A percentile compares a stretch with the other conserved stretches of the same genome.
Evolutionary conservation across 1,284 basidiomycete genomes (phyloP).

Genomic region (Melampsora americana): DNA sequence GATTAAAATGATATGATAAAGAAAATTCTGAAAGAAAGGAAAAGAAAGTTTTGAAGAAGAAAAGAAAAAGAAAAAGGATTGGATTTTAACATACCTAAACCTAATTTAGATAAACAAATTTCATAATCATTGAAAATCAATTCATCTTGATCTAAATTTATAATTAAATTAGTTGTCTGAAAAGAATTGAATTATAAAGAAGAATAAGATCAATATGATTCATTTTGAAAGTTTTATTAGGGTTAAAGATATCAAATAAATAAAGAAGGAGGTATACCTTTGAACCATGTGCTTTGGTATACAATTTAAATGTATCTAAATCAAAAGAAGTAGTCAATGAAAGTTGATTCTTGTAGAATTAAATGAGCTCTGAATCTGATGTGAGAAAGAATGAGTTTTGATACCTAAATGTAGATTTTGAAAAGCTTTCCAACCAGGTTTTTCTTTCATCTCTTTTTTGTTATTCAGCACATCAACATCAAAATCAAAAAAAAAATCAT

Average conservation of each 20-base stretch:
- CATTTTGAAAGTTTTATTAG: not conserved
- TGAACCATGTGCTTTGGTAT: conserved; percentile 40
- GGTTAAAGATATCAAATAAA: not conserved
- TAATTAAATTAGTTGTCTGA: conserved; percentile 43
- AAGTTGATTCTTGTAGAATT: too few relatives aligned
- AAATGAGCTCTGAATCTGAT: too few relatives aligned
- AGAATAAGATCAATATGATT: not conserved
- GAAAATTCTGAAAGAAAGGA: not conserved
- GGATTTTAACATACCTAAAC: too few relatives aligned
- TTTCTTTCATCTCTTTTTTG: not conserved
- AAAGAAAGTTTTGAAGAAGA: not conserved
- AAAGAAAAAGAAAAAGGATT: not conserved
- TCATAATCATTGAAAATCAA: conserved; percentile 18
- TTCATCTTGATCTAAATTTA: conserved; percentile 38
- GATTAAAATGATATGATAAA: not conserved
- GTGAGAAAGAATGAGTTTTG: too few relatives aligned
- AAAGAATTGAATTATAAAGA: not conserved
- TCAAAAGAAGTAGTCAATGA: too few relatives aligned
- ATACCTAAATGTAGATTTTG: conserved; percentile 27
- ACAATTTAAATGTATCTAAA: conserved; percentile 41
- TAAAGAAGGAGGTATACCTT: conserved; percentile 12
- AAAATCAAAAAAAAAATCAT: not conserved
- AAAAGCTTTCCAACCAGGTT: conserved; percentile 34
- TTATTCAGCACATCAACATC: not conserved
- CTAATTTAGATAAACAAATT: conserved; percentile 12